Evolutionary conservation across 495 filamentous ascomycete genomes (phyloP).

Genomic region (Penicillium alfredii): DNA sequence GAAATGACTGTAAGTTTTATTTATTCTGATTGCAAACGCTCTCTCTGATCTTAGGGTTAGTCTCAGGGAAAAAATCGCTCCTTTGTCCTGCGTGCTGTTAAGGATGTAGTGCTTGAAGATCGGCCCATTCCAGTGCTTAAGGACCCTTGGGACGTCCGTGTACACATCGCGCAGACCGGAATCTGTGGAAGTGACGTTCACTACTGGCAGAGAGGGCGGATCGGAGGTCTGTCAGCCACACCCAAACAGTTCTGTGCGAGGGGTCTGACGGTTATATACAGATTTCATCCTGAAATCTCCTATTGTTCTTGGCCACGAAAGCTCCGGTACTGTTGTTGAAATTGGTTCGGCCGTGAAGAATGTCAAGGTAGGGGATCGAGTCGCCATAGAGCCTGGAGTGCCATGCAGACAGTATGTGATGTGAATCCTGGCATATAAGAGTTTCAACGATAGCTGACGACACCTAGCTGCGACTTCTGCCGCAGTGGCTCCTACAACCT

Average conservation of each 20-base stretch:
- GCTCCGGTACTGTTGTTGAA: slow-evolving; percentile 37
- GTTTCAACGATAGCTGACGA: background rate
- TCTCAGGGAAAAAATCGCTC: no score
- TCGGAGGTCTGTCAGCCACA: slow-evolving; percentile 5
- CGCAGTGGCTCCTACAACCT: slow-evolving; percentile 38
- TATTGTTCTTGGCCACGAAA: slow-evolving; percentile 24
- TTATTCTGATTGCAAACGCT: no score
- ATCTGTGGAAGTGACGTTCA: slow-evolving; percentile 33
- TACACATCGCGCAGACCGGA: slow-evolving; percentile 33
- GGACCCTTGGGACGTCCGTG: slow-evolving; percentile 30
- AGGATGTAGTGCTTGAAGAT: no score
- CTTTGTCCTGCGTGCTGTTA: no score
- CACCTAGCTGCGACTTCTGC: slow-evolving; percentile 35
- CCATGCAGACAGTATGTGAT: slow-evolving; percentile 52
- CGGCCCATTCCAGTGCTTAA: no score
- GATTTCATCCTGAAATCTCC: slow-evolving; percentile 30
- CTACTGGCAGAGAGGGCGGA: slow-evolving; percentile 32
- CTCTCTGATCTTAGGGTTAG: no score
- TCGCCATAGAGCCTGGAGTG: slow-evolving; percentile 24
- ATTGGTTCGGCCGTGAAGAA: slow-evolving; percentile 50
- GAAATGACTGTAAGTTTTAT: no score
- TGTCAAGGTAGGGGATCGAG: slow-evolving; percentile 44
- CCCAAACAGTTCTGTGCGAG: background rate
- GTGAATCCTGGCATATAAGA: slow-evolving; percentile 6
- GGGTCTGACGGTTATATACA: no score